Evolutionary conservation across 768 basidiomycete species (phyloP).

Genomic region (Hemileccinum impolitum): DNA sequence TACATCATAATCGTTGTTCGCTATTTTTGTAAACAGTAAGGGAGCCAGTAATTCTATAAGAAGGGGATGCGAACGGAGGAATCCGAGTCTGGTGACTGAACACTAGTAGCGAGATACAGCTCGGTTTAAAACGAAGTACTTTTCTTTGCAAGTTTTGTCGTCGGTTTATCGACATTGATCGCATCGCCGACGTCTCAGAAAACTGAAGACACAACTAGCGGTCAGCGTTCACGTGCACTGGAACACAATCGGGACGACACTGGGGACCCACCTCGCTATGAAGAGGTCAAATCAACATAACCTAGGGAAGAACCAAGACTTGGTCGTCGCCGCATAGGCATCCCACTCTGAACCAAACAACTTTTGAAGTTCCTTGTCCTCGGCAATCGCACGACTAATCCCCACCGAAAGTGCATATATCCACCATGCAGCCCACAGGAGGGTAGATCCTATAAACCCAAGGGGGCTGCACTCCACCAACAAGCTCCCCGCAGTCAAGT

Average conservation of each 20-base stretch:
- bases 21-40: too few relatives aligned
- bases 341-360: conserved; percentile 49
- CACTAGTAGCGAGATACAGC: too few relatives aligned
- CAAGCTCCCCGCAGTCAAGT: conserved; percentile 47
- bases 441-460: conserved; percentile 29
- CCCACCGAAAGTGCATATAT: conserved; percentile 46
- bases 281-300: conserved; percentile 28
- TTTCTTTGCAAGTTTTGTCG: neutral
- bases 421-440: conserved; percentile 45
- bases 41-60: too few relatives aligned
- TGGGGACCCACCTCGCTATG: conserved; percentile 1
- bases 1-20: too few relatives aligned
- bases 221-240: neutral
- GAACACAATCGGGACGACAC: too few relatives aligned
- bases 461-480: conserved; percentile 37
- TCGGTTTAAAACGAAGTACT: neutral
- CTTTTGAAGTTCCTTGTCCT: conserved; percentile 48
- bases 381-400: conserved; percentile 46
- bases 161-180: neutral
- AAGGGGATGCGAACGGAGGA: too few relatives aligned
- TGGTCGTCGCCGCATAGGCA: conserved; percentile 41
- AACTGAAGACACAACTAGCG: neutral
- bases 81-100: too few relatives aligned
- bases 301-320: conserved; percentile 50
- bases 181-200: neutral